Conservation (phyloP, 805 yeast genomes). For the Grigorovia jiainica region DNA sequence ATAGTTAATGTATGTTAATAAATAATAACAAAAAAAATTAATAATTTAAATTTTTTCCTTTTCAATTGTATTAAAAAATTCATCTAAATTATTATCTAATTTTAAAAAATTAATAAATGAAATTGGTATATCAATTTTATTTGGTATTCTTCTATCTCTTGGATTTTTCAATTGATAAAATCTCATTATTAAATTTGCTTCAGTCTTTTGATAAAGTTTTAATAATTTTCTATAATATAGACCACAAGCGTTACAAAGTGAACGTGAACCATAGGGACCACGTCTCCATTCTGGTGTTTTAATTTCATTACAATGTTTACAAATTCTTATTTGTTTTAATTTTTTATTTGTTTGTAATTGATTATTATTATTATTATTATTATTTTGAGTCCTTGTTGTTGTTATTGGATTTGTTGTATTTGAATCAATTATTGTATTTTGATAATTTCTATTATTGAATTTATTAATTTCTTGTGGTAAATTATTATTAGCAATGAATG, state of each 20-base stretch:
- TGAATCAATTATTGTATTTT: no score
- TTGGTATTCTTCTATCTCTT: slow-evolving; percentile 25
- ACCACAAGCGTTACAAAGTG: slow-evolving; percentile 92
- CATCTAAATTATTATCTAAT: slow-evolving; percentile 4
- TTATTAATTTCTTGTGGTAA: no score
- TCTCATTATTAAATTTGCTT: slow-evolving; percentile 25
- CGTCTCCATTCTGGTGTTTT: slow-evolving; percentile 91
- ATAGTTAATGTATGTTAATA: no score
- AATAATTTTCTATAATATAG: slow-evolving; percentile 57
- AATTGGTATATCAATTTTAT: slow-evolving; percentile 17
- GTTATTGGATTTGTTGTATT: no score
- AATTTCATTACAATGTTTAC: slow-evolving; percentile 63
- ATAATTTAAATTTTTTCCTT: neutral
- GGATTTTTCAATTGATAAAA: slow-evolving; percentile 20
- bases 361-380: neutral
- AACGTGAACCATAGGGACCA: slow-evolving; percentile 78
- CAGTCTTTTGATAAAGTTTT: slow-evolving; percentile 27
- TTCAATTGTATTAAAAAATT: neutral
- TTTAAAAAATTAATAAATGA: slow-evolving; percentile 12
- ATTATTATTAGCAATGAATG: no score
- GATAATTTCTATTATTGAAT: no score
- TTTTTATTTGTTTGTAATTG: no score
- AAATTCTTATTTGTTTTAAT: slow-evolving; percentile 43
- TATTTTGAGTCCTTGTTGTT: no score
- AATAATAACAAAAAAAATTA: neutral